Percentiles rank a stretch among this genome's conserved stretches.
Evolutionary conservation across 176 grass and related monocot species (phyloP).

Genomic region (Carex cristatella): DNA sequence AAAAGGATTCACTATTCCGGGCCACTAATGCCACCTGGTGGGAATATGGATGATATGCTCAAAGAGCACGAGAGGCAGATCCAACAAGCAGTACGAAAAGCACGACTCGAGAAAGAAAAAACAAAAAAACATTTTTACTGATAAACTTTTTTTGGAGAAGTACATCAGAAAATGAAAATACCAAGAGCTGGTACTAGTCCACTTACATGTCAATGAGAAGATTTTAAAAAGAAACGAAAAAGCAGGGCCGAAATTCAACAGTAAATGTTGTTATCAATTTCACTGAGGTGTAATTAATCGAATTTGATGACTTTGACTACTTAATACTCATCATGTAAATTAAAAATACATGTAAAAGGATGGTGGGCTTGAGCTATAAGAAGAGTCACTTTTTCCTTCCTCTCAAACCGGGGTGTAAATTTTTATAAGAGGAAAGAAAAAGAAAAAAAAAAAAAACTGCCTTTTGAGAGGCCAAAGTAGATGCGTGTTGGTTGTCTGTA

Average conservation of each 20-base stretch:
- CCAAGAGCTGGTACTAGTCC: conserved; percentile 7
- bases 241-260: neutral
- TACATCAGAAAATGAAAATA: conserved; percentile 18
- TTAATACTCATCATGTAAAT: conserved; percentile 8
- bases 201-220: conserved; percentile 6
- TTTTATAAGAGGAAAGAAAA: neutral
- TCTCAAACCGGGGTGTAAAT: neutral
- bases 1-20: conserved; percentile 52
- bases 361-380: conserved; percentile 9
- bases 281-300: conserved; percentile 4
- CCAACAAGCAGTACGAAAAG: conserved; percentile 70
- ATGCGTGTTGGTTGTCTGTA: neutral
- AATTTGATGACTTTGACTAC: conserved; percentile 7
- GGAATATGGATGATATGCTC: conserved; percentile 62
- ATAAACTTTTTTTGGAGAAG: neutral
- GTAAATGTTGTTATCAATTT: neutral
- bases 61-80: conserved; percentile 74
- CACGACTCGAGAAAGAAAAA: conserved; percentile 43
- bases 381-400: neutral
- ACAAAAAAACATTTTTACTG: conserved; percentile 31
- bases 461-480: neutral
- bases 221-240: neutral
- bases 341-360: conserved; percentile 16
- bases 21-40: conserved; percentile 44
- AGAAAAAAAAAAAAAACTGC: neutral